Conservation (phyloP, 306 rosid genomes). For the Glycine latifolia region DNA sequence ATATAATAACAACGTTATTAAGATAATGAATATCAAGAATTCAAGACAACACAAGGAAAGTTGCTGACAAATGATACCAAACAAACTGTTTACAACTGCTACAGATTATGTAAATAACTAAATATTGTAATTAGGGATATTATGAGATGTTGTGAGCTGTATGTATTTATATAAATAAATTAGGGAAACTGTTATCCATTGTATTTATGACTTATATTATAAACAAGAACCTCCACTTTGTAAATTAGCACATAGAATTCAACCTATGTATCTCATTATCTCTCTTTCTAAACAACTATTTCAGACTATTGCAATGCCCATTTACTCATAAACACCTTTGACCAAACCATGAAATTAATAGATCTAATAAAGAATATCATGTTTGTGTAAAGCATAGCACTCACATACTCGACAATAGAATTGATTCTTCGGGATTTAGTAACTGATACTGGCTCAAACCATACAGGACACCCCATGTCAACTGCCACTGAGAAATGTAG, state of each 20-base stretch:
- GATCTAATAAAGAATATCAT: slow-evolving; percentile 17
- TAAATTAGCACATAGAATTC: background rate
- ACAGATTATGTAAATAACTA: background rate
- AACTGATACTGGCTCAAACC: slow-evolving; percentile 98
- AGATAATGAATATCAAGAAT: slow-evolving; percentile 30
- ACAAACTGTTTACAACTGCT: background rate
- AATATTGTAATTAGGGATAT: background rate
- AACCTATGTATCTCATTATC: background rate
- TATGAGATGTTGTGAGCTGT: background rate
- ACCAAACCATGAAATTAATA: background rate
- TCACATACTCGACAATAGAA: slow-evolving; percentile 79
- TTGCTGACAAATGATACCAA: background rate
- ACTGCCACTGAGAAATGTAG: slow-evolving; percentile 68
- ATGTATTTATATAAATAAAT: background rate
- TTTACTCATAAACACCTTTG: slow-evolving; percentile 38
- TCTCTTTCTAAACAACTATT: background rate
- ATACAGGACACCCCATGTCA: slow-evolving; percentile 68
- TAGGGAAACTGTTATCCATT: background rate
- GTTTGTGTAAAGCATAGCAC: slow-evolving; percentile 50
- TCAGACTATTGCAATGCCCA: slow-evolving; percentile 18
- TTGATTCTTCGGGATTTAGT: slow-evolving; percentile 81
- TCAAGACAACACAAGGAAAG: slow-evolving; percentile 1
- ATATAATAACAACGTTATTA: background rate
- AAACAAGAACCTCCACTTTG: background rate
- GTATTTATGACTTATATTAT: background rate